Evolutionary conservation across 306 rosid genomes (phyloP).

Genomic region (Dryas drummondii): DNA sequence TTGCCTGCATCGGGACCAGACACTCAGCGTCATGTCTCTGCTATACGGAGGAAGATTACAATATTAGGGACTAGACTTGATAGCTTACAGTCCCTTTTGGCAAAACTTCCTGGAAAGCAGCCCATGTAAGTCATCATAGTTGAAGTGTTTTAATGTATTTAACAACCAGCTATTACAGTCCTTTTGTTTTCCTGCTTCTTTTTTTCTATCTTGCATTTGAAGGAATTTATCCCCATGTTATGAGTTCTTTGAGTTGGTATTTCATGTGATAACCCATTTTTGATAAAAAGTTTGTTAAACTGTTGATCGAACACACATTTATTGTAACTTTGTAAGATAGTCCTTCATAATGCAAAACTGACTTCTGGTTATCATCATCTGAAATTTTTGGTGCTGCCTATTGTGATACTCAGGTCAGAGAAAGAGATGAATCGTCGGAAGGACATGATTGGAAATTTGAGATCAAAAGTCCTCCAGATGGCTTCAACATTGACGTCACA

Average conservation of each 20-base stretch:
- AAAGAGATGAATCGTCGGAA: slow-evolving; percentile 98
- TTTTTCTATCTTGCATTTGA: not conserved
- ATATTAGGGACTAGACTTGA: slow-evolving; percentile 96
- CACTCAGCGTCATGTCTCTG: slow-evolving; percentile 82
- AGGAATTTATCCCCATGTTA: not conserved
- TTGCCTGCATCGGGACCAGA: slow-evolving; percentile 80
- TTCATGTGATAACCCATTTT: slow-evolving; percentile 7
- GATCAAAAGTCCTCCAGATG: slow-evolving; percentile 84
- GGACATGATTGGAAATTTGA: slow-evolving; percentile 72
- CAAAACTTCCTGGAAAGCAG: slow-evolving; percentile 83
- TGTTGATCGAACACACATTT: not conserved
- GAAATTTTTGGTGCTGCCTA: slow-evolving; percentile 24
- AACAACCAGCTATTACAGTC: not conserved
- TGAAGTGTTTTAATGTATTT: not conserved
- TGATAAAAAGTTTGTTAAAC: not conserved
- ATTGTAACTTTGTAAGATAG: not conserved
- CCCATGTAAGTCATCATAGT: slow-evolving; percentile 58
- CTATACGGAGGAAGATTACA: slow-evolving; percentile 93
- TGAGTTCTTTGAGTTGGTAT: slow-evolving; percentile 5
- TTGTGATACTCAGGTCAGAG: slow-evolving; percentile 59
- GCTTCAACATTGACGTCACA: slow-evolving; percentile 79
- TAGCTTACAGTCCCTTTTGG: slow-evolving; percentile 76
- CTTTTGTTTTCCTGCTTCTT: not conserved
- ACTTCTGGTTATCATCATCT: slow-evolving; percentile 11
- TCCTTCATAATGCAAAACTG: not conserved